phyloP scores from a whole-genome alignment of 441 rosid genomes.

The Croton setiger region DNA sequence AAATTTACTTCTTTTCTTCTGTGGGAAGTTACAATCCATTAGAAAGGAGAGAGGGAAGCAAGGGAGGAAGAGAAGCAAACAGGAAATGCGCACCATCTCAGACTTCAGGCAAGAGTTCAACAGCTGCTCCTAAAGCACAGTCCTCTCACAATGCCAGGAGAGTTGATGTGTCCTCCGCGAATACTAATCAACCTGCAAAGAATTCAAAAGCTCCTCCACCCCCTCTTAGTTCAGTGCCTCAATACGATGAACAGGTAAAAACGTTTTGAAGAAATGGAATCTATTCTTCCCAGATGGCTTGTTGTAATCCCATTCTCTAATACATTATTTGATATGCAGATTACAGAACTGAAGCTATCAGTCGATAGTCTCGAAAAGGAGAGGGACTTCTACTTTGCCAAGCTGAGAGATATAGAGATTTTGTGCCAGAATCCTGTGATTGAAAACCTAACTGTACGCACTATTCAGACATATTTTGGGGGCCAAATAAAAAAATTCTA shows the following conservation, averaged over 20 bases:
- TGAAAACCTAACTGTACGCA: constrained; percentile 56
- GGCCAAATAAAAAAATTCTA: neutral
- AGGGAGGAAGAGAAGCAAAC: constrained; percentile 79
- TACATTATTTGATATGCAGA: constrained; percentile 37
- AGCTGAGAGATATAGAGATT: constrained; percentile 86
- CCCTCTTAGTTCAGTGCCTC: constrained; percentile 36
- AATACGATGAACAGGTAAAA: constrained; percentile 80
- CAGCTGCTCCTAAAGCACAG: constrained; percentile 51
- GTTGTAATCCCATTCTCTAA: constrained; percentile 16
- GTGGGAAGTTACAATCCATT: constrained; percentile 63
- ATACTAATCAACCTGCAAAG: constrained; percentile 46
- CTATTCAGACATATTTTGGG: neutral
- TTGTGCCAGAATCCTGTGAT: constrained; percentile 70
- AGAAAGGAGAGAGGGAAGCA: constrained; percentile 88
- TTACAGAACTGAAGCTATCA: constrained; percentile 83
- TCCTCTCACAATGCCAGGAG: constrained; percentile 57
- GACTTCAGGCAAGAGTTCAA: constrained; percentile 49
- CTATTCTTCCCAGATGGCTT: neutral
- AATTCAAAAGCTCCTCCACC: constrained; percentile 45
- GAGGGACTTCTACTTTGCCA: constrained; percentile 90
- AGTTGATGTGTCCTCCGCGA: constrained; percentile 41
- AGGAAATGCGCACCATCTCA: constrained; percentile 63
- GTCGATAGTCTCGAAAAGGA: constrained; percentile 97
- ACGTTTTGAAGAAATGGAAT: neutral
- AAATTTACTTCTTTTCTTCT: neutral